Percentiles rank a stretch among this genome's conserved stretches.
phyloP scores from a whole-genome alignment of 2,329 filamentous ascomycete species.

The Fusarium succisae region DNA sequence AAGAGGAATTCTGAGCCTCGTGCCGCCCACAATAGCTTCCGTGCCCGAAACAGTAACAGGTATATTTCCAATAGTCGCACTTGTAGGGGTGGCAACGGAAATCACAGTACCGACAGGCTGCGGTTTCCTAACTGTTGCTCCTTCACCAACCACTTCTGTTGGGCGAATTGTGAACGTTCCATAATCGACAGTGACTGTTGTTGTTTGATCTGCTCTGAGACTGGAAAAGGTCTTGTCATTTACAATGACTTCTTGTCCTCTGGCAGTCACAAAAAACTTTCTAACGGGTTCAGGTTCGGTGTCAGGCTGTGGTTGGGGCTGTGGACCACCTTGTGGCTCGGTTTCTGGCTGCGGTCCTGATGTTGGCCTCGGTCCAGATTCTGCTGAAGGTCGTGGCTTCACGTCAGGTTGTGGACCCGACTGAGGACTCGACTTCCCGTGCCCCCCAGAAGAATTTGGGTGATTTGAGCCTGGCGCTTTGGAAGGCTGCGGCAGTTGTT shows the following conservation, averaged over 20 bases:
- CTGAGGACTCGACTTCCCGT: neutral
- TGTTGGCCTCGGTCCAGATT: neutral
- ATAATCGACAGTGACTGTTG: conserved; percentile 52
- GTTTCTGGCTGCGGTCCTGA: neutral
- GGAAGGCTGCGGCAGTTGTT: conserved; percentile 33
- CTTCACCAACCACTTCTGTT: conserved; percentile 55
- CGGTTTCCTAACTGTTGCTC: conserved; percentile 56
- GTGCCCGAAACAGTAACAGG: conserved; percentile 54
- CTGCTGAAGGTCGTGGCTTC: neutral
- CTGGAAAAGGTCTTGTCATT: conserved; percentile 56
- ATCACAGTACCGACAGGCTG: conserved; percentile 44
- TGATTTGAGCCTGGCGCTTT: neutral
- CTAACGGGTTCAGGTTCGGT: conserved; percentile 15
- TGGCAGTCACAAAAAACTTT: conserved; percentile 55
- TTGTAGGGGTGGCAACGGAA: conserved; percentile 49
- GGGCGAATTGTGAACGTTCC: conserved; percentile 60
- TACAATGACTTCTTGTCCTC: conserved; percentile 57
- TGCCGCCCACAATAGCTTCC: conserved; percentile 54
- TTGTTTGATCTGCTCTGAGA: conserved; percentile 50
- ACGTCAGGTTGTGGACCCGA: neutral
- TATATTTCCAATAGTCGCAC: conserved; percentile 51
- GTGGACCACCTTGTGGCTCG: conserved; percentile 1
- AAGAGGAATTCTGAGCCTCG: conserved; percentile 53
- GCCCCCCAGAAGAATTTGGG: neutral
- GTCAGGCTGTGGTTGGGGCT: neutral